These are phyloP conservation scores for Nakazawaea siamensis DNA, from an alignment of 805 yeast species.

Conservation along the genomic window DNA sequence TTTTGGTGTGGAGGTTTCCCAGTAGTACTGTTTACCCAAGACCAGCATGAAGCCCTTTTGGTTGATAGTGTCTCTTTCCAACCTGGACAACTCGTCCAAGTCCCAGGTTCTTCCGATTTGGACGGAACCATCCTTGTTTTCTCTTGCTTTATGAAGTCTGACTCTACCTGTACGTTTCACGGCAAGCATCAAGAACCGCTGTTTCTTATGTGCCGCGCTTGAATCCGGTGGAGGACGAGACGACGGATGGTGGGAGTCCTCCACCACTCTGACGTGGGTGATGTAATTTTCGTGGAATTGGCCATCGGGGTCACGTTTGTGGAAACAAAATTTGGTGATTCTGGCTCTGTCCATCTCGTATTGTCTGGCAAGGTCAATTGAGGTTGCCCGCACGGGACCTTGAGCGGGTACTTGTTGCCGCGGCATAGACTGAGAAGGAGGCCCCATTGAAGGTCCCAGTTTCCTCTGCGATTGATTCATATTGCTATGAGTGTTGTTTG, in stretches of 20 bases:
- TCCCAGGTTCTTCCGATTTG: slow-evolving; percentile 95
- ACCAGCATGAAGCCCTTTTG: slow-evolving; percentile 50
- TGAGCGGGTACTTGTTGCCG: no score
- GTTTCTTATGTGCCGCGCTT: slow-evolving; percentile 41
- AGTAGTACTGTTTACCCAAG: slow-evolving; percentile 74
- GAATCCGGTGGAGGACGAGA: slow-evolving; percentile 57
- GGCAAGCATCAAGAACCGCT: slow-evolving; percentile 53
- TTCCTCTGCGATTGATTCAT: no score
- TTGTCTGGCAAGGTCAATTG: slow-evolving; percentile 41
- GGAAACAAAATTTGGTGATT: slow-evolving; percentile 42
- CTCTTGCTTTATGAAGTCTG: slow-evolving; percentile 78
- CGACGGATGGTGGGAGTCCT: slow-evolving; percentile 64
- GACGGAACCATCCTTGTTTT: slow-evolving; percentile 59
- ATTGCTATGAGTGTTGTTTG: no score
- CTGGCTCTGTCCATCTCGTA: slow-evolving; percentile 46
- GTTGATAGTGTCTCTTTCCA: slow-evolving; percentile 46
- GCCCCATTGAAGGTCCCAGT: no score
- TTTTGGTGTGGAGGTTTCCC: slow-evolving; percentile 58
- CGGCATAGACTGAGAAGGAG: no score
- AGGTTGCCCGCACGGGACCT: slow-evolving; percentile 12
- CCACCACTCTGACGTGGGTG: slow-evolving; percentile 69
- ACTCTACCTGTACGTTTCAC: slow-evolving; percentile 60
- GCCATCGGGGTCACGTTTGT: slow-evolving; percentile 33
- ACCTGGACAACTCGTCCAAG: slow-evolving; percentile 53
- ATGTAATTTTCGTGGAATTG: slow-evolving; percentile 49